phyloP scores from a whole-genome alignment of 352 stramenopile species.

The Pythium aristosporum region DNA sequence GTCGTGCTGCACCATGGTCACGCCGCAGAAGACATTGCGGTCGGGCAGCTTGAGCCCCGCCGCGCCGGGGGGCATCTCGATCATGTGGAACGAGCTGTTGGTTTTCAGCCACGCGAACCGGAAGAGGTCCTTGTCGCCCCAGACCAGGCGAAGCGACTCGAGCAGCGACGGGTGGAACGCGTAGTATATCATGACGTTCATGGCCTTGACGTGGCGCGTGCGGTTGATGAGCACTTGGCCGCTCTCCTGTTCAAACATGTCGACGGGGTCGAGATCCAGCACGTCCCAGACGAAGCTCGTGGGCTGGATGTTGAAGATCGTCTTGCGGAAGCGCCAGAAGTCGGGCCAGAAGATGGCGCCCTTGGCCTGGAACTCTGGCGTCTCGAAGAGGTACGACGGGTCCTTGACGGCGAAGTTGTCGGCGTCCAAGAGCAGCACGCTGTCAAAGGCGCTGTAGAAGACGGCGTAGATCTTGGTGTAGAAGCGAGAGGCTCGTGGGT shows the following conservation, averaged over 20 bases:
- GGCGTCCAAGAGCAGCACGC: slow-evolving; percentile 68
- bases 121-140: slow-evolving; percentile 76
- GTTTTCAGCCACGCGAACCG: slow-evolving; percentile 49
- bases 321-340: slow-evolving; percentile 62
- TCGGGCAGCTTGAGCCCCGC: slow-evolving; percentile 19
- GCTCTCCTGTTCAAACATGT: slow-evolving; percentile 82
- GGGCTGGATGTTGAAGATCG: slow-evolving; percentile 78
- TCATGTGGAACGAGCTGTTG: slow-evolving; percentile 34
- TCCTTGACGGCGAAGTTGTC: slow-evolving; percentile 73
- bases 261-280: slow-evolving; percentile 50
- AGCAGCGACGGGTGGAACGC: slow-evolving; percentile 39
- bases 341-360: slow-evolving; percentile 84
- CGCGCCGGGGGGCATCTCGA: slow-evolving; percentile 19
- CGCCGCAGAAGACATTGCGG: slow-evolving; percentile 29
- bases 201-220: slow-evolving; percentile 34
- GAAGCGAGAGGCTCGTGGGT: slow-evolving; percentile 52
- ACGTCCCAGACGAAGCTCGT: slow-evolving; percentile 74
- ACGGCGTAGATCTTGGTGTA: slow-evolving; percentile 78
- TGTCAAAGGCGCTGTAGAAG: slow-evolving; percentile 75
- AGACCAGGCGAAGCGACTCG: slow-evolving; percentile 56
- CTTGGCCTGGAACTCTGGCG: slow-evolving; percentile 35
- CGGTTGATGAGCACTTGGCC: slow-evolving; percentile 73
- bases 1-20: slow-evolving; percentile 45
- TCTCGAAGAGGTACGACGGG: slow-evolving; percentile 63
- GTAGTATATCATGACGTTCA: slow-evolving; percentile 77